Evolutionary conservation across 1,139 yeast species (phyloP).

Genomic region (Lodderomyces elongisporus): DNA sequence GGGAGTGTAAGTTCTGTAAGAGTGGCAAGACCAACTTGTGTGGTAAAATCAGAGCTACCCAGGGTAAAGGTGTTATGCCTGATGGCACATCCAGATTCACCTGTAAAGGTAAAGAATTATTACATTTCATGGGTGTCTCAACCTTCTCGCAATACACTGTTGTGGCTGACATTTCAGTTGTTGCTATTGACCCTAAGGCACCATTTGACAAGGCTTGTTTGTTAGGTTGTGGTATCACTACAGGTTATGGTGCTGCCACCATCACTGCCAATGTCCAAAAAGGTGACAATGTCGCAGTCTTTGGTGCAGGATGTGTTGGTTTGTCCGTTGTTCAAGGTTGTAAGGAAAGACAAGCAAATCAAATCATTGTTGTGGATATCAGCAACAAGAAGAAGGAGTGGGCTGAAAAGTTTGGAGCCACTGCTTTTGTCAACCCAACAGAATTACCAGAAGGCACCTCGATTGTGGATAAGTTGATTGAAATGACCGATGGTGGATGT

Average conservation of each 20-base stretch:
- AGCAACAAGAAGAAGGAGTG: constrained; percentile 79
- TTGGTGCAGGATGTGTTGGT: constrained; percentile 98
- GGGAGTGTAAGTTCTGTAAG: constrained; percentile 89
- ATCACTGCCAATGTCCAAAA: constrained; percentile 87
- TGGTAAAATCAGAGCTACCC: constrained; percentile 72
- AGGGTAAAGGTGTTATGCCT: constrained; percentile 46
- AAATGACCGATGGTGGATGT: constrained; percentile 93
- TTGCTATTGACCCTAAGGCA: constrained; percentile 81
- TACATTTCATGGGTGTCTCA: constrained; percentile 97
- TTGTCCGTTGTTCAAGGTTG: constrained; percentile 96
- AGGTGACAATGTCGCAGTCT: constrained; percentile 93
- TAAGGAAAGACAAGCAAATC: constrained; percentile 68
- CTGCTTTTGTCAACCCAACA: constrained; percentile 85
- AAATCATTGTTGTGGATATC: constrained; percentile 83
- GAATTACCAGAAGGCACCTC: constrained; percentile 67
- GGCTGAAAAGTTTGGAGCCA: constrained; percentile 90
- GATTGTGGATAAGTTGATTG: constrained; percentile 79
- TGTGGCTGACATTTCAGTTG: constrained; percentile 96
- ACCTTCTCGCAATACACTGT: constrained; percentile 96
- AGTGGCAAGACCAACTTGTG: constrained; percentile 95
- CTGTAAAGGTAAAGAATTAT: constrained; percentile 73
- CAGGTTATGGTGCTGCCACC: constrained; percentile 97
- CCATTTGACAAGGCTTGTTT: constrained; percentile 84
- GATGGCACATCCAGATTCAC: constrained; percentile 91
- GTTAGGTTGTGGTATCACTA: constrained; percentile 97